phyloP scores from a whole-genome alignment of 805 yeast genomes.

The Saccharomycopsis selenospora region DNA sequence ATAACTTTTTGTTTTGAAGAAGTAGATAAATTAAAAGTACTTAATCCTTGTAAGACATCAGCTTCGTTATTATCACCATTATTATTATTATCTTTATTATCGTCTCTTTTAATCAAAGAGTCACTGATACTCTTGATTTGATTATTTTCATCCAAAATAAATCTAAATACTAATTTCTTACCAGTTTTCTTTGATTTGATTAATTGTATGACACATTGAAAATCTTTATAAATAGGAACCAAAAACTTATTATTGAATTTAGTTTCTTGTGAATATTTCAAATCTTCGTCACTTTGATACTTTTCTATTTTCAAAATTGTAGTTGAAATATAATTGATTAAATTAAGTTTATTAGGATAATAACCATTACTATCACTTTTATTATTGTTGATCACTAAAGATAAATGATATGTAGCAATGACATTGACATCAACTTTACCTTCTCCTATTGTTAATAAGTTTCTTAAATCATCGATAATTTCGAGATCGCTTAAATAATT shows the following conservation, averaged over 20 bases:
- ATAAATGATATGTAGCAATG: conserved; percentile 41
- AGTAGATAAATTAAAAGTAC: conserved; percentile 80
- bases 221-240: conserved; percentile 49
- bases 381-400: conserved; percentile 23
- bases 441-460: conserved; percentile 29
- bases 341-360: conserved; percentile 46
- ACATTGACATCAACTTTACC: conserved; percentile 36
- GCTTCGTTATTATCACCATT: conserved; percentile 42
- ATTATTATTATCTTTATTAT: conserved; percentile 7
- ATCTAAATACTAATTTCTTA: conserved; percentile 53
- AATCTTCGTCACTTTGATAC: conserved; percentile 6
- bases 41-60: conserved; percentile 58
- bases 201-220: conserved; percentile 40
- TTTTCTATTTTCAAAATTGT: conserved; percentile 49
- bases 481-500: conserved; percentile 45
- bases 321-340: conserved; percentile 68
- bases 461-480: conserved; percentile 36
- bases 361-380: conserved; percentile 22
- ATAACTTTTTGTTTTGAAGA: conserved; percentile 70
- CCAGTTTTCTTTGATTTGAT: conserved; percentile 81
- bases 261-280: conserved; percentile 50
- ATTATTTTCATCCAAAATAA: conserved; percentile 40
- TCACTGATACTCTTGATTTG: conserved; percentile 31
- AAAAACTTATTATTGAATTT: conserved; percentile 31
- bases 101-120: conserved; percentile 21